These are phyloP conservation scores for Colletotrichum tropicale DNA, from an alignment of 2,329 filamentous ascomycete species.

Conservation along the genomic window DNA sequence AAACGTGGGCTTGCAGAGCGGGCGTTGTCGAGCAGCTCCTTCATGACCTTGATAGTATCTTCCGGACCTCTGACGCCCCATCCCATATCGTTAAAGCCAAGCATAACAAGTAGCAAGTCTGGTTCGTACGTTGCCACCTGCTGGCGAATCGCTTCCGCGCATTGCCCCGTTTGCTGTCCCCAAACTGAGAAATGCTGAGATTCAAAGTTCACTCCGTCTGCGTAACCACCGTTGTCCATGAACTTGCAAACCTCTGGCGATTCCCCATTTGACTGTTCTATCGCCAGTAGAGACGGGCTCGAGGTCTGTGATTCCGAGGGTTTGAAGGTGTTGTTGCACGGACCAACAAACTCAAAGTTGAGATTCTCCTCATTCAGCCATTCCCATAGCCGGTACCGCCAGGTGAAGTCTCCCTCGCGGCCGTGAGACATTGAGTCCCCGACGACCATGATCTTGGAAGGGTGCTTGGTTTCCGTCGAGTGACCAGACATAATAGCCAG, in stretches of 20 bases:
- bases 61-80: constrained; percentile 28
- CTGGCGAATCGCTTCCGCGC: constrained; percentile 28
- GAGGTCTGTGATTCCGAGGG: not conserved
- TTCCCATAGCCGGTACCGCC: constrained; percentile 45
- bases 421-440: constrained; percentile 45
- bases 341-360: constrained; percentile 35
- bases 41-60: constrained; percentile 25
- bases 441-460: constrained; percentile 33
- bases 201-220: constrained; percentile 30
- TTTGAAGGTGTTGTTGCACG: constrained; percentile 36
- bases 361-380: constrained; percentile 35
- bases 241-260: not conserved
- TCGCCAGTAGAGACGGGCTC: constrained; percentile 17
- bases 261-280: not conserved
- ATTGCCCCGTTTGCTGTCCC: constrained; percentile 36
- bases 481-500: not conserved
- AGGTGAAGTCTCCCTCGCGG: constrained; percentile 43
- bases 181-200: constrained; percentile 36
- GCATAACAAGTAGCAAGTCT: constrained; percentile 35
- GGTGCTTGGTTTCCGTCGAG: not conserved
- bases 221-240: constrained; percentile 32
- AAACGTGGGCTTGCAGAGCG: constrained; percentile 29
- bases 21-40: constrained; percentile 31
- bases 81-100: constrained; percentile 39
- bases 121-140: constrained; percentile 32